phyloP scores from a whole-genome alignment of 1,284 basidiomycete species.

The Xerocomus minutiporus region DNA sequence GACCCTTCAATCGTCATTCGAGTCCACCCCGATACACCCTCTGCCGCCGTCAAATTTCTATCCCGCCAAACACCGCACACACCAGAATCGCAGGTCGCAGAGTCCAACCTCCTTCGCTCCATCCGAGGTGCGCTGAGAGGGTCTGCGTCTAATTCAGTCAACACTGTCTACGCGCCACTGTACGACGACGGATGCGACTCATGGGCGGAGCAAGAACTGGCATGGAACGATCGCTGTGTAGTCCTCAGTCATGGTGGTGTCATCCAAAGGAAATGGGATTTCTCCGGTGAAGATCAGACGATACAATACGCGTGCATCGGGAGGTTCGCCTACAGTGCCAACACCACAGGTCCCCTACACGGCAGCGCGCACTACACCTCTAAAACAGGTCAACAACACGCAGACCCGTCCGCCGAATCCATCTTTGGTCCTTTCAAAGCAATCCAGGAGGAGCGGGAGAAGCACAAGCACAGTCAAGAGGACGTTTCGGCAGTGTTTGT shows the following conservation, averaged over 20 bases:
- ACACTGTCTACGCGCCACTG: constrained; percentile 37
- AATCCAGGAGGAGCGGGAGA: constrained; percentile 28
- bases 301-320: constrained; percentile 77
- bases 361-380: constrained; percentile 38
- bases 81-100: constrained; percentile 12
- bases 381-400: constrained; percentile 25
- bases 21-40: constrained; percentile 34
- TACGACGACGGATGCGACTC: constrained; percentile 35
- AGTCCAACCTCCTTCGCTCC: constrained; percentile 47
- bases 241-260: constrained; percentile 68
- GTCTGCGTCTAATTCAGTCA: constrained; percentile 38
- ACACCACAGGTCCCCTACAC: constrained; percentile 33
- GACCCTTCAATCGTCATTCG: constrained; percentile 30
- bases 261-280: constrained; percentile 72
- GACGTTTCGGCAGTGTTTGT: constrained; percentile 65
- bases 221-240: constrained; percentile 69
- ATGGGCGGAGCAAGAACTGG: constrained; percentile 49
- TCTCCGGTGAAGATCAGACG: constrained; percentile 62
- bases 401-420: constrained; percentile 33
- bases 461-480: constrained; percentile 28
- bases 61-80: constrained; percentile 9
- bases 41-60: constrained; percentile 31
- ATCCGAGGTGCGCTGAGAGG: constrained; percentile 51
- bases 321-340: constrained; percentile 53
- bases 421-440: constrained; percentile 61